phyloP scores from a whole-genome alignment of 768 basidiomycete genomes.

The Lentinula guzmanii region DNA sequence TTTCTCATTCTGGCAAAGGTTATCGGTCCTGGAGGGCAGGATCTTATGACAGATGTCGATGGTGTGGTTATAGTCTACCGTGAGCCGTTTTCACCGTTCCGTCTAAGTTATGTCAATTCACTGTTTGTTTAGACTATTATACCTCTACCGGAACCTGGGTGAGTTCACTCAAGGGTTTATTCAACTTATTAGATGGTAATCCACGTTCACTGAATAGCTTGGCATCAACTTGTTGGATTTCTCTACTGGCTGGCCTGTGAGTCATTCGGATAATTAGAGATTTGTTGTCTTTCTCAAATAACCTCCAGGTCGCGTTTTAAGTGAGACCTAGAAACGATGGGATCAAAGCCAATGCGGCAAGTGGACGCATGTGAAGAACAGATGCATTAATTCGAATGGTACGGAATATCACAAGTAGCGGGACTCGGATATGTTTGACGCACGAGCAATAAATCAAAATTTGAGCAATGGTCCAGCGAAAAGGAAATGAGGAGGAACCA shows the following conservation, averaged over 20 bases:
- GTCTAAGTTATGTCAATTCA: not conserved
- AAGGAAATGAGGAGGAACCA: not conserved
- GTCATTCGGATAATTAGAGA: not conserved
- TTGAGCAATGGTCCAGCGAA: not conserved
- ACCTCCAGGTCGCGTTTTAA: not conserved
- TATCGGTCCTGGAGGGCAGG: slow-evolving; percentile 51
- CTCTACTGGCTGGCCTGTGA: slow-evolving; percentile 44
- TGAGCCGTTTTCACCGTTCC: slow-evolving; percentile 18
- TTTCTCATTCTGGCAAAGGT: slow-evolving; percentile 23
- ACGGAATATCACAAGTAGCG: too few species aligned
- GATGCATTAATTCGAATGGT: too few species aligned
- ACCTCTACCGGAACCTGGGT: slow-evolving; percentile 39
- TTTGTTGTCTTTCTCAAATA: not conserved
- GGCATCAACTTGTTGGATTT: slow-evolving; percentile 46
- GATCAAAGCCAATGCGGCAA: too few species aligned
- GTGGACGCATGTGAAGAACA: too few species aligned
- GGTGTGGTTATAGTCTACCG: slow-evolving; percentile 45
- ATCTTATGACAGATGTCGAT: slow-evolving; percentile 37
- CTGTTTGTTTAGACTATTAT: slow-evolving; percentile 36
- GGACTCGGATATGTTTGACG: too few species aligned
- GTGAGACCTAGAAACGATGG: too few species aligned
- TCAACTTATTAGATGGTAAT: not conserved
- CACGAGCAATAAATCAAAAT: too few species aligned
- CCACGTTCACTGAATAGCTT: slow-evolving; percentile 17
- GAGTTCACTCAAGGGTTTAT: slow-evolving; percentile 9